Evolutionary conservation across 805 yeast species (phyloP).

Genomic region (Saccharomycopsis sp.): DNA sequence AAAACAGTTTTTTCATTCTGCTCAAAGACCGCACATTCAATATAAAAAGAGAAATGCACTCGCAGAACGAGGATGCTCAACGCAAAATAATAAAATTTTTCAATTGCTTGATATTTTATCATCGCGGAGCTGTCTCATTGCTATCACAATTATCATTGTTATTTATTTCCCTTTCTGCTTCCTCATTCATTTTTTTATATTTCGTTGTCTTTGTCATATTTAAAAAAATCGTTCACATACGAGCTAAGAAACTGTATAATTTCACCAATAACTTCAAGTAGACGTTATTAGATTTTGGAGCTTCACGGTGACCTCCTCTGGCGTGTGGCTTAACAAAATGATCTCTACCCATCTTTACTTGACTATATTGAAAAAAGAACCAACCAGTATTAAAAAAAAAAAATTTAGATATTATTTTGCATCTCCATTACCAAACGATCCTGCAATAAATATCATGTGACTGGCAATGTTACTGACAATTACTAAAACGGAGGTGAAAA

Average conservation of each 20-base stretch:
- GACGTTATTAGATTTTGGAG: conserved; percentile 99
- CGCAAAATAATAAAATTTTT: conserved; percentile 6
- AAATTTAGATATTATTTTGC: no score
- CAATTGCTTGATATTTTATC: not conserved
- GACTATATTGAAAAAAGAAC: no score
- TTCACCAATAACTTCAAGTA: conserved; percentile 97
- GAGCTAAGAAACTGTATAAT: conserved; percentile 98
- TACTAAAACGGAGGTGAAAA: not conserved
- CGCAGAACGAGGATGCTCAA: conserved; percentile 30
- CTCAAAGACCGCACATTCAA: conserved; percentile 39
- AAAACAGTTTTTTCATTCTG: conserved; percentile 33
- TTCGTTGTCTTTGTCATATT: not conserved
- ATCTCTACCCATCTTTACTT: conserved; percentile 87
- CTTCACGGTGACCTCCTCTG: conserved; percentile 93
- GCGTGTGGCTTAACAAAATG: conserved; percentile 94
- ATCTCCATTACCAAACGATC: no score
- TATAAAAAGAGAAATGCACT: conserved; percentile 28
- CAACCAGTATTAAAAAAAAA: no score
- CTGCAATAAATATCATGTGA: no score
- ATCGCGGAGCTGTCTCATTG: no score
- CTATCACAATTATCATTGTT: no score
- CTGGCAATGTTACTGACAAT: not conserved
- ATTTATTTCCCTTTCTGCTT: no score
- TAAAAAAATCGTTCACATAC: conserved; percentile 58
- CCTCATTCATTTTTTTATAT: no score